Base-by-base conservation (phyloP, 257 asterid species). In the Agastache rugosa region DNA sequence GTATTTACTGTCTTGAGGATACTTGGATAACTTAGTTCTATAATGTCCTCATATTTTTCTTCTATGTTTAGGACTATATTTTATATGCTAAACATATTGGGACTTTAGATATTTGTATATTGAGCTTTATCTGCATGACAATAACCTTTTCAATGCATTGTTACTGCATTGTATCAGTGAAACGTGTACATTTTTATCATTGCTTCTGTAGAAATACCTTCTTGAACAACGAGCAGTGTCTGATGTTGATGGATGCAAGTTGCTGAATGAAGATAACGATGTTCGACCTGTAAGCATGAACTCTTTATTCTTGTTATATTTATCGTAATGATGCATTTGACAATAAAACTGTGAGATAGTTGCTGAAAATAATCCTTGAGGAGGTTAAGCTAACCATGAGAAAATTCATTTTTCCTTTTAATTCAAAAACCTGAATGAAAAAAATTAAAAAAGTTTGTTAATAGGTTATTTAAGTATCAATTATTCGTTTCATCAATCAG, bases 241-340 rank as follows among this genome's bases (percentile, higher is more conserved):
- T 79, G 96, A 94, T 83, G 83, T 64, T 83, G 97, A 92, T 77
- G 97, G 94, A 77, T 89, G 97, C 74, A 94, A 90, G 85, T 83
- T 90, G 80, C 93, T 94, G 76, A 94, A 94, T 82, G 99, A 94
- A 82, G 97, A 94, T 78, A 88, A 88, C 77, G 99, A 94, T 82
- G 70, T 92, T 62, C 86, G 99, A 90, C 76, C 97, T 78, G 99
- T 94, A 88, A 87, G 97, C 35, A 35, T 66, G 71, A 53, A 55
- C 20, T 54, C 72, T 78, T 75, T 83, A 50, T 61, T 75, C 67
- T 58, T 78, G 61, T 50, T 34, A 56, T 67, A 62, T 72, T 69
- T 37, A 62, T 51, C 19, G 35, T 47, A 77, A 56, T 35, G 37
- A 45, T 45, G 56, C 67, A 63, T 47, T 45, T 41, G 72, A 23